phyloP scores from a whole-genome alignment of 176 grass and related monocot genomes.

The Alloteropsis semialata region DNA sequence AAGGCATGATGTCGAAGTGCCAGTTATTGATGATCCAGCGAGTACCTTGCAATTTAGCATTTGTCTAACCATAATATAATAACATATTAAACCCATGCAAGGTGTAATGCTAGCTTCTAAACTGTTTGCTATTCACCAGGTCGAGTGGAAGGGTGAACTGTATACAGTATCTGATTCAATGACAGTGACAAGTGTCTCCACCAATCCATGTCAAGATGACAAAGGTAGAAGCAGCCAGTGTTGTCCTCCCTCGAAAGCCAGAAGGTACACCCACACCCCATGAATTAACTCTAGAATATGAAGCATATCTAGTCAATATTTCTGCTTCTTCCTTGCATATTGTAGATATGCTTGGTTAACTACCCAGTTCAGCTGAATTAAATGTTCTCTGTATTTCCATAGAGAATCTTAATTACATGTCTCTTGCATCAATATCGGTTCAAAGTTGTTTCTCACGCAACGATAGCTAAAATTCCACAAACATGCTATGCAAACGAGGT shows the following conservation, averaged over 20 bases:
- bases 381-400: neutral
- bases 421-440: neutral
- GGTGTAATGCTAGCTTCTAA: conserved; percentile 18
- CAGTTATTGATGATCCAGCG: neutral
- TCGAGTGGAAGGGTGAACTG: conserved; percentile 38
- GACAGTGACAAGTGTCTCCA: conserved; percentile 45
- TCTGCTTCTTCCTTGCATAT: too few relatives aligned
- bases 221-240: neutral
- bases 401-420: neutral
- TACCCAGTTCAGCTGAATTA: too few relatives aligned
- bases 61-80: too few relatives aligned
- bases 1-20: neutral
- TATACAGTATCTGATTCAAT: conserved; percentile 71
- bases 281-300: neutral
- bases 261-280: conserved; percentile 37
- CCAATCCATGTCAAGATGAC: conserved; percentile 55
- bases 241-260: neutral
- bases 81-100: conserved; percentile 3
- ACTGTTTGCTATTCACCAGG: conserved; percentile 50
- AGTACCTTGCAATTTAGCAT: neutral
- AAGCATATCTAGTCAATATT: conserved; percentile 4
- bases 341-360: too few relatives aligned
- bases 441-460: neutral
- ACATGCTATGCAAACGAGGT: neutral
- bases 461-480: neutral